These are phyloP conservation scores for Termitomyces sp. DNA, from an alignment of 768 basidiomycete genomes.

Conservation along the genomic window DNA sequence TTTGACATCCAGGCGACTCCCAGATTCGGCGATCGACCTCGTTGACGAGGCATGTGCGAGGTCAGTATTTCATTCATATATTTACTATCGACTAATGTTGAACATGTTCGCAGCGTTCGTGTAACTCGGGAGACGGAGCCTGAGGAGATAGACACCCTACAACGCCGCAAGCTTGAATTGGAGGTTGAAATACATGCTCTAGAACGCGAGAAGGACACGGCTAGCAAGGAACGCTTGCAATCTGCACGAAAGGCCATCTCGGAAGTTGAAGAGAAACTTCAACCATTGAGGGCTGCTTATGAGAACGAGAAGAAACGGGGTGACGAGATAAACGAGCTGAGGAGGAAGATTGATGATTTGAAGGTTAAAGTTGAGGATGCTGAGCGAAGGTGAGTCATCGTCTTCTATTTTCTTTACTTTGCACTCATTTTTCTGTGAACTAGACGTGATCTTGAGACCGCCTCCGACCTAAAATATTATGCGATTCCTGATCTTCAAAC, in stretches of 20 bases:
- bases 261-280: constrained; percentile 81
- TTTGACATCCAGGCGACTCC: constrained; percentile 74
- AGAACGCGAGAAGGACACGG: constrained; percentile 87
- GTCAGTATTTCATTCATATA: constrained; percentile 35
- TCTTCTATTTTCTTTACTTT: not conserved
- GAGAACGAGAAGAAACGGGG: constrained; percentile 83
- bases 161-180: constrained; percentile 84
- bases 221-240: constrained; percentile 80
- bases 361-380: constrained; percentile 92
- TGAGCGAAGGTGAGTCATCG: constrained; percentile 64
- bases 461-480: constrained; percentile 88
- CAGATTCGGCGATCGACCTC: constrained; percentile 88
- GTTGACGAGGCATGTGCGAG: constrained; percentile 92
- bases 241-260: constrained; percentile 75
- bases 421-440: constrained; percentile 16
- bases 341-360: constrained; percentile 86
- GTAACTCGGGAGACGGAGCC: constrained; percentile 94
- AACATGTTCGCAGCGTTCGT: constrained; percentile 57
- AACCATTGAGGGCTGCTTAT: constrained; percentile 80
- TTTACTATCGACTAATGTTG: not conserved
- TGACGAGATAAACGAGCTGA: constrained; percentile 73
- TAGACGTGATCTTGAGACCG: constrained; percentile 70
- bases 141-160: constrained; percentile 89
- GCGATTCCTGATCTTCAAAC: constrained; percentile 85
- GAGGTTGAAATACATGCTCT: constrained; percentile 95